phyloP scores from a whole-genome alignment of 345 rosid genomes.

The Citrus maxima region DNA sequence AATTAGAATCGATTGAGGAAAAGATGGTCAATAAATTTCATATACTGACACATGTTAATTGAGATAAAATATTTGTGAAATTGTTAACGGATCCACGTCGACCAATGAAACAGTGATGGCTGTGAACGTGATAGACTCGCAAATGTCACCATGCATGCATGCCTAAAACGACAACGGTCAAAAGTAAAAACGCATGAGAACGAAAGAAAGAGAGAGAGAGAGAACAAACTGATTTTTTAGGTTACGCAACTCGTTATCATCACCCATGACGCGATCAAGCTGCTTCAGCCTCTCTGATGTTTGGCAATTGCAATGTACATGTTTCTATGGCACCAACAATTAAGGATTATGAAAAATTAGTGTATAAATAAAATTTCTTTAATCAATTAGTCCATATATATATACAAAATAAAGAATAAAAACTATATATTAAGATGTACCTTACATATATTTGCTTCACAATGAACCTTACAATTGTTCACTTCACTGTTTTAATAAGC shows the following conservation, averaged over 20 bases:
- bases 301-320: neutral
- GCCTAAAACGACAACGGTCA: neutral
- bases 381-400: too few species aligned
- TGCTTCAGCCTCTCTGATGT: conserved; percentile 13
- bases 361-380: too few species aligned
- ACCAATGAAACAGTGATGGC: too few species aligned
- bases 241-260: conserved; percentile 15
- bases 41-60: too few species aligned
- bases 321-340: neutral
- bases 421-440: neutral
- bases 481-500: neutral
- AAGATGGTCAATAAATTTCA: too few species aligned
- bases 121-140: neutral
- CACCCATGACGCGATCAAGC: conserved; percentile 9
- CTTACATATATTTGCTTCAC: too few species aligned
- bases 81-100: too few species aligned
- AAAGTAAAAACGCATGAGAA: neutral
- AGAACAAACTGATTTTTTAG: conserved; percentile 15
- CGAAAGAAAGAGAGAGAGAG: conserved; percentile 11
- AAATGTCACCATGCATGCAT: neutral
- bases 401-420: neutral
- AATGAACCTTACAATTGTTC: neutral
- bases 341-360: neutral
- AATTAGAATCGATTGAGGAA: too few species aligned
- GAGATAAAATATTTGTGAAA: too few species aligned